Percentiles rank a stretch among this genome's conserved stretches.
phyloP scores from a whole-genome alignment of 2,329 filamentous ascomycete species.

The Fusarium sp. region DNA sequence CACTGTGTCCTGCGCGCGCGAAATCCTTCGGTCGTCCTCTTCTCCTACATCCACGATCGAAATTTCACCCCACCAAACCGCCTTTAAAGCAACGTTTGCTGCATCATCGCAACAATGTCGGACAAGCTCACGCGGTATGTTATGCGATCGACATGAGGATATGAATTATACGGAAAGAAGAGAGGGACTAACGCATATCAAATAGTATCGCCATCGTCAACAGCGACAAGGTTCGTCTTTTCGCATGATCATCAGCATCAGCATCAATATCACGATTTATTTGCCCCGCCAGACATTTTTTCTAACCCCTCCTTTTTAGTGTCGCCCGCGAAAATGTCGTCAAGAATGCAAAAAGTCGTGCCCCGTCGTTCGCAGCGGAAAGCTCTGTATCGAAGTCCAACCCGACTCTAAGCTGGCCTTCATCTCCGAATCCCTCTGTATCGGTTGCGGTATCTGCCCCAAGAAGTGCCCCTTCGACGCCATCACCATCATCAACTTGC shows the following conservation, averaged over 20 bases:
- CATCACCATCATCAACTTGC: constrained; percentile 99
- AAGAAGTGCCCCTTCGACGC: constrained; percentile 99
- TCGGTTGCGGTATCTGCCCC: constrained; percentile 98
- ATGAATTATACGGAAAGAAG: neutral
- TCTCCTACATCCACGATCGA: constrained; percentile 22
- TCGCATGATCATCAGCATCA: constrained; percentile 23
- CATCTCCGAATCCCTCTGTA: constrained; percentile 95
- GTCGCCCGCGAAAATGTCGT: constrained; percentile 78
- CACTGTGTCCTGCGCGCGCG: constrained; percentile 34
- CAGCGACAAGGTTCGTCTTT: constrained; percentile 82
- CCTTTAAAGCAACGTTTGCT: constrained; percentile 32
- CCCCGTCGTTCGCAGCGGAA: constrained; percentile 95
- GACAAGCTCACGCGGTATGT: constrained; percentile 94
- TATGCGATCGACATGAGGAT: neutral
- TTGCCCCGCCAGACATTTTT: constrained; percentile 43
- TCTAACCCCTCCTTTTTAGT: constrained; percentile 48
- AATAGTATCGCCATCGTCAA: constrained; percentile 97
- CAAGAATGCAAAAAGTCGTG: constrained; percentile 99
- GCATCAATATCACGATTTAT: constrained; percentile 8
- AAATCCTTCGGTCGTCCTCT: constrained; percentile 14
- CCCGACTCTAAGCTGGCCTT: constrained; percentile 94
- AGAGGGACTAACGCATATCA: constrained; percentile 40
- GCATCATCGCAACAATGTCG: constrained; percentile 71
- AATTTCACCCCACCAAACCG: constrained; percentile 31
- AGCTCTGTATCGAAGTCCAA: constrained; percentile 95